Evolutionary conservation across 129 eudicot species (phyloP).

Genomic region (Gnaphalium uliginosum): DNA sequence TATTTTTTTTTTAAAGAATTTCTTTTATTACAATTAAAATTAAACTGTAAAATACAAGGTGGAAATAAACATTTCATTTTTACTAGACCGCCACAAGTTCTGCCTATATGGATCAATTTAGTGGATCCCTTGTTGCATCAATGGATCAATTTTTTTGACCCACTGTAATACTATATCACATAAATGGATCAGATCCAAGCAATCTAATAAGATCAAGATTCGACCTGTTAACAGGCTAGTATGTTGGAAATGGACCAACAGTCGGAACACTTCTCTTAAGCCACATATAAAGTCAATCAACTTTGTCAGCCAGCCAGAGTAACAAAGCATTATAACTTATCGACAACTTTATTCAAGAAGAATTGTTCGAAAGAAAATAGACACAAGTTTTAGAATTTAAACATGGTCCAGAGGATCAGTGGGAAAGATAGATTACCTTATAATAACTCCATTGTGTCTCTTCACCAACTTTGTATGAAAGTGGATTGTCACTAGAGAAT

Average conservation of each 20-base stretch:
- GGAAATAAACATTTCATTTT: neutral
- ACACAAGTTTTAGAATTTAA: neutral
- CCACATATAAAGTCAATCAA: neutral
- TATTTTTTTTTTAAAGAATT: too few species aligned
- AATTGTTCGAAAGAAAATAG: neutral
- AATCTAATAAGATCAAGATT: neutral
- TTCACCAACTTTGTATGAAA: constrained; percentile 78
- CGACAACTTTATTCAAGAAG: neutral
- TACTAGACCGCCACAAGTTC: neutral
- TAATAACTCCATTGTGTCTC: constrained; percentile 82
- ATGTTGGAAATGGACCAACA: neutral
- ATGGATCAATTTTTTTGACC: neutral
- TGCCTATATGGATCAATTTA: neutral
- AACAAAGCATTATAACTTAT: neutral
- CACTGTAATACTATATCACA: neutral
- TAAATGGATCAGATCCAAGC: neutral
- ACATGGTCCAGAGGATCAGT: neutral
- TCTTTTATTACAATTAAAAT: too few species aligned
- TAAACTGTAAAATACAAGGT: neutral
- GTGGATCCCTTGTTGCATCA: neutral
- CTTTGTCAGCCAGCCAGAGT: neutral
- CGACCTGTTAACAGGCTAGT: neutral
- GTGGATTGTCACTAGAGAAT: constrained; percentile 87
- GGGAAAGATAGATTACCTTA: constrained; percentile 50
- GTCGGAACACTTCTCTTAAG: neutral